Evolutionary conservation across 108 stramenopile species (phyloP), one percentile per base, ranked within the genome.

Genomic region (Fragilaria radians): DNA sequence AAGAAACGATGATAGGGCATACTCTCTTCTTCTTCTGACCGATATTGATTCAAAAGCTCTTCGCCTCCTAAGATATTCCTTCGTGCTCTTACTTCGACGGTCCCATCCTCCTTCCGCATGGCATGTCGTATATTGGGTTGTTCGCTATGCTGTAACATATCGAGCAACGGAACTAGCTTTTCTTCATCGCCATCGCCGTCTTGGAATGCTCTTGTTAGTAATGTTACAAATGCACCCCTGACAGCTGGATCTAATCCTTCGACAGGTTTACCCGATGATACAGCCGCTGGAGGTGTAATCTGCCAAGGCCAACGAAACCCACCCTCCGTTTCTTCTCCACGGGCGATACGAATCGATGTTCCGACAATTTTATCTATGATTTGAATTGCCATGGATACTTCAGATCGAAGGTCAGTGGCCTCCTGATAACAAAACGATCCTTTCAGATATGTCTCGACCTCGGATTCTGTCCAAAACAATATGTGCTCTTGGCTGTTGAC

Each of bases 1-100:
- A 84, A 89, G 49, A 86, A 89, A 14, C 85, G 78, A 21, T 82
- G 68, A 34, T 75, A 78, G 11, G 88, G 88, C 72, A 89, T 86
- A 24, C 61, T 70, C 46, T 81, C 80, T 28, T 89, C 88, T 50
- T 76, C 63, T 45, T 89, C 88, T 23, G 79, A 78, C 58, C 76
- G 82, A 67, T 89, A 89, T 47, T 71, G 74, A 58, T 89, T 85
- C 17, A 67, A 72, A 5, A 89, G 46, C 65, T 89, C 88, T 46
- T 82, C 78, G 1, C 76, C 83, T 0, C 67, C 59, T 7, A 25
- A 29, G 46, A 89, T 68, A 18, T 57, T 47, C 5, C 73, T 48
- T 32, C 68, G 36, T 0, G 88, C 88, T 30, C 78, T 68, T 24
- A 89, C 76, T 64, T 86, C 59, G 2, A 89, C 79, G 11, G 59